These are phyloP conservation scores for Alopecurus myosuroides DNA, from an alignment of 176 grass and related monocot species.

Conservation along the genomic window DNA sequence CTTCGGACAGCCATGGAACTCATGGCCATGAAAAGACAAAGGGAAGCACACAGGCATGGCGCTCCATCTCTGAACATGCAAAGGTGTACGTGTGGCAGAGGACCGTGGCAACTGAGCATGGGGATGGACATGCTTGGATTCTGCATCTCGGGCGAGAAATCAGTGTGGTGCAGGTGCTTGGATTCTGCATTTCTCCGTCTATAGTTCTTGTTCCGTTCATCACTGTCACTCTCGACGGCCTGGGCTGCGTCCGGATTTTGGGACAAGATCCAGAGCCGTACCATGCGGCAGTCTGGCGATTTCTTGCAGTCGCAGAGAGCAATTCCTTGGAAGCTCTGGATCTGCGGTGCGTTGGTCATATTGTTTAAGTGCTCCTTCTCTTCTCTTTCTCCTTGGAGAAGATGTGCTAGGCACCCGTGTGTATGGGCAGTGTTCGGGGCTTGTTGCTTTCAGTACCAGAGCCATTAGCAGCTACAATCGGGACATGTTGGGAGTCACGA, in stretches of 20 bases:
- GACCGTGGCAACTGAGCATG: background rate
- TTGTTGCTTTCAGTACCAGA: conserved; percentile 29
- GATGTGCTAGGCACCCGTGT: background rate
- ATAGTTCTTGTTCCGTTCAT: conserved; percentile 15
- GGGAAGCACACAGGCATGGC: background rate
- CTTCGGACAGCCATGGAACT: background rate
- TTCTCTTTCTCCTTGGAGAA: background rate
- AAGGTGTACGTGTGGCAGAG: background rate
- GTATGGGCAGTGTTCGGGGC: conserved; percentile 16
- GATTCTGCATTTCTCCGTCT: conserved; percentile 18
- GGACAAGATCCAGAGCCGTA: conserved; percentile 35
- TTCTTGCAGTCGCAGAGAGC: conserved; percentile 12
- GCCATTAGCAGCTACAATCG: background rate
- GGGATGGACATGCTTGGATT: background rate
- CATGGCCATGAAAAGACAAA: background rate
- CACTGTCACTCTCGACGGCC: background rate
- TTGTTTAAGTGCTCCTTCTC: background rate
- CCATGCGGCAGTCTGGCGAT: conserved; percentile 25
- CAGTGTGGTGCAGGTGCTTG: background rate
- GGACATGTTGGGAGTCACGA: conserved; percentile 24
- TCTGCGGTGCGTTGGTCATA: conserved; percentile 25
- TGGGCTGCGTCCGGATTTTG: conserved; percentile 25
- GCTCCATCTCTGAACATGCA: background rate
- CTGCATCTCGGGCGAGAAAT: background rate
- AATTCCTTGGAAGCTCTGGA: conserved; percentile 37